Evolutionary conservation across 2,329 filamentous ascomycete genomes (phyloP).

Genomic region (Cytospora chrysosperma): DNA sequence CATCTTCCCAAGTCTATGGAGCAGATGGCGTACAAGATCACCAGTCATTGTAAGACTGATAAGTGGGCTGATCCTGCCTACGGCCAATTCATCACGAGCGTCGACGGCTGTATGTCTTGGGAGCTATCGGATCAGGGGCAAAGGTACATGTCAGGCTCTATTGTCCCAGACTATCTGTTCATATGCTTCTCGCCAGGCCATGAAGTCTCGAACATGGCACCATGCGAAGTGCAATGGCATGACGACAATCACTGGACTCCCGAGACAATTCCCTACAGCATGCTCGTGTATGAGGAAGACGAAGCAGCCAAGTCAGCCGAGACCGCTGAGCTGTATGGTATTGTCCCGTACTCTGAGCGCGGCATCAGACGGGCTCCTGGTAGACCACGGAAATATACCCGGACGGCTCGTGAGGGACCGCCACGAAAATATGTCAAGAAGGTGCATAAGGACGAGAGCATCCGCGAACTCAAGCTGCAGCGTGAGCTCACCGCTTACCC

Average conservation of each 20-base stretch:
- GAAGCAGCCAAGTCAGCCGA: slow-evolving; percentile 25
- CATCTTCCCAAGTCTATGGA: slow-evolving; percentile 34
- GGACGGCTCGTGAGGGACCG: slow-evolving; percentile 1
- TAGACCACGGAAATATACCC: slow-evolving; percentile 12
- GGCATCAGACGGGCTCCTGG: slow-evolving; percentile 14
- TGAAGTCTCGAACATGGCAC: slow-evolving; percentile 29
- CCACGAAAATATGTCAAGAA: slow-evolving; percentile 23
- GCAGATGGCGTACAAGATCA: slow-evolving; percentile 34
- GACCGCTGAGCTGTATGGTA: slow-evolving; percentile 25
- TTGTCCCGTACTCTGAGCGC: slow-evolving; percentile 5
- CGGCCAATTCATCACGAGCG: slow-evolving; percentile 32
- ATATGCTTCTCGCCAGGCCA: slow-evolving; percentile 37
- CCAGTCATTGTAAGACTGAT: slow-evolving; percentile 25
- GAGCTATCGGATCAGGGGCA: slow-evolving; percentile 42
- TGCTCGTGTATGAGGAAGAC: slow-evolving; percentile 35
- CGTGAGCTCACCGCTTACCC: slow-evolving; percentile 37
- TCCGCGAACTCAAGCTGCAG: slow-evolving; percentile 32
- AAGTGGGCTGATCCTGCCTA: slow-evolving; percentile 31
- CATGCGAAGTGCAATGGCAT: slow-evolving; percentile 37
- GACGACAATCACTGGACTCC: slow-evolving; percentile 40
- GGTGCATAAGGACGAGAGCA: slow-evolving; percentile 17
- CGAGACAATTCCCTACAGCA: slow-evolving; percentile 43
- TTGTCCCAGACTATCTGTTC: slow-evolving; percentile 40
- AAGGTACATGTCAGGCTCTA: slow-evolving; percentile 34
- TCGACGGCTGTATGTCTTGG: slow-evolving; percentile 45